Percentiles rank a stretch among this genome's conserved stretches.
Conservation (phyloP, 2,329 filamentous ascomycete genomes). For the Colletotrichum chrysophilum region DNA sequence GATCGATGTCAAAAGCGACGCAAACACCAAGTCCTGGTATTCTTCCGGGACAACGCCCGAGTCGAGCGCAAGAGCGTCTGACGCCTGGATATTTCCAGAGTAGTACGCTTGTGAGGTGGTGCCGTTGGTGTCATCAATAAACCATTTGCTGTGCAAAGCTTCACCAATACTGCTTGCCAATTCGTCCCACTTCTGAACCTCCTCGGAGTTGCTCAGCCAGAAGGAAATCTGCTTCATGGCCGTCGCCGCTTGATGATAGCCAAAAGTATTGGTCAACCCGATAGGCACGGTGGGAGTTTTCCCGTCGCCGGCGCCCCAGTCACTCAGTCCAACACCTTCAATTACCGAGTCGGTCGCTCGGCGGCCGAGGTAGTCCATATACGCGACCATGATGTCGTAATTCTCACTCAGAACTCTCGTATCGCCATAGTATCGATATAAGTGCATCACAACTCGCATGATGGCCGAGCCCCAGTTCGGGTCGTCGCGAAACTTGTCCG, state of each 20-base stretch:
- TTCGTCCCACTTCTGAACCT: not conserved
- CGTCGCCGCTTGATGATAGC: constrained; percentile 1
- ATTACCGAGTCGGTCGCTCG: constrained; percentile 1
- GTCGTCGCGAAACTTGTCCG: constrained; percentile 16
- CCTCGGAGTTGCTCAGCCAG: not conserved
- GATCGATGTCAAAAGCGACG: not conserved
- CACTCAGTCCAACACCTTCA: constrained; percentile 16
- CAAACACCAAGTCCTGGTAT: not conserved
- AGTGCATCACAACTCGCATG: constrained; percentile 2
- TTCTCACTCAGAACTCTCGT: not conserved
- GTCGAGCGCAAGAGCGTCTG: constrained; percentile 10
- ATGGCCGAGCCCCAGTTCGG: constrained; percentile 22
- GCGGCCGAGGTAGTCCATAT: constrained; percentile 11
- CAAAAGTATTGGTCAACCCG: constrained; percentile 6
- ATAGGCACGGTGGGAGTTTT: not conserved
- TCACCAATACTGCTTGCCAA: not conserved
- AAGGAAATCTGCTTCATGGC: not conserved
- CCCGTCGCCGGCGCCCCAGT: constrained; percentile 5
- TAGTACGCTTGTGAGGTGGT: not conserved
- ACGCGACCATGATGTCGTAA: constrained; percentile 12
- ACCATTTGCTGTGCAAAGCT: constrained; percentile 11
- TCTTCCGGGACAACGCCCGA: not conserved
- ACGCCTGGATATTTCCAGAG: not conserved
- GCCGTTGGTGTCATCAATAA: not conserved
- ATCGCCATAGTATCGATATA: constrained; percentile 19